Evolutionary conservation across 176 grass and related monocot genomes (phyloP), one percentile per base, ranked within the genome.

Genomic region (Musa acuminata): DNA sequence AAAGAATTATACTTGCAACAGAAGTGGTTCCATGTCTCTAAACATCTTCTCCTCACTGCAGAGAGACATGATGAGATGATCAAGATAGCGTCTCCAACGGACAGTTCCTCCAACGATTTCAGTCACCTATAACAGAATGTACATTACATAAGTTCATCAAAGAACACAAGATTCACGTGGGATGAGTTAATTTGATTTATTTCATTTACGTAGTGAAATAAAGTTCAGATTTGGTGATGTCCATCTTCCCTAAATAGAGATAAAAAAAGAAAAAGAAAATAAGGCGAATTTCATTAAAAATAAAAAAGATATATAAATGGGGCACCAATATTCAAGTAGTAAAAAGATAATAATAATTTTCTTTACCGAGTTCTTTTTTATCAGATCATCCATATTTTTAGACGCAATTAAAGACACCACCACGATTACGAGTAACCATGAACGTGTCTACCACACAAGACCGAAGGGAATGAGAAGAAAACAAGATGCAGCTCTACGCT

Each of bases 31-130:
- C 90, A 97, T 97, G 27, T 83, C 88, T 63, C 80, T 90, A 85
- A 93, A 97, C 72, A 88, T 72, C 72, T 79, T 90, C 80, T 90
- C 86, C 53, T 93, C 83, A 51, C 69, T 88, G 72, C 93, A 97
- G 52, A 97, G 71, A 49, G 90, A 97, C 86, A 87, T 88, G 77
- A 97, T 97, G 22, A 97, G 89, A 81, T 89, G 85, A 79, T 97
- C 93, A 83, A 97, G 85, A 83, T 91, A 93, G 2, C 87, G 85
- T 77, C 85, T 90, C 93, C 90, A 97, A 74, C 87, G 83, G 54
- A 97, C 84, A 78, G 85, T 93, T 80, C 93, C 90, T 52, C 85
- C 94, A 74, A 93, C 94, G 71, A 97, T 77, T 82, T 87, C 75
- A 16, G 90, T 93, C 75, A 93, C 90, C 94, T 97, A 83, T 55